These are phyloP conservation scores for Diplodia scrobiculata DNA, from an alignment of 2,329 filamentous ascomycete genomes.

Conservation along the genomic window DNA sequence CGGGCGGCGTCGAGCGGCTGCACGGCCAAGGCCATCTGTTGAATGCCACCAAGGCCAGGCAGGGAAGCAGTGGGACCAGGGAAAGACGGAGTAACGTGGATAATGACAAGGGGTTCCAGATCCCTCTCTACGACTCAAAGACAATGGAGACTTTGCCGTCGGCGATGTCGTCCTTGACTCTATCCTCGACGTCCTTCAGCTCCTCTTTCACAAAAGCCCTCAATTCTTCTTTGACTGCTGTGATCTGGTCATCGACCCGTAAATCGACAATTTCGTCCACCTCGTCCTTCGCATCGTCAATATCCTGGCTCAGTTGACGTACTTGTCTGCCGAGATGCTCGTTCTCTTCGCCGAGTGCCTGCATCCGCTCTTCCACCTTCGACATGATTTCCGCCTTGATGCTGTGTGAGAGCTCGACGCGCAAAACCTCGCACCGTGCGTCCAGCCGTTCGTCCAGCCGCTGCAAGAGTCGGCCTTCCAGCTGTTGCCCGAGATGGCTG, in stretches of 20 bases:
- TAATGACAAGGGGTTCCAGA: too few species aligned
- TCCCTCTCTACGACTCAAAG: neutral
- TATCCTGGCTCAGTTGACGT: neutral
- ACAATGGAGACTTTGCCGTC: neutral
- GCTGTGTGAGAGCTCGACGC: too few species aligned
- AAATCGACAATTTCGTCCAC: neutral
- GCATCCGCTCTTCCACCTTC: too few species aligned
- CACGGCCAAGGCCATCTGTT: too few species aligned
- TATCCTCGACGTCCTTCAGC: neutral
- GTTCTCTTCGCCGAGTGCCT: neutral
- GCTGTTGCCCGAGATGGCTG: too few species aligned
- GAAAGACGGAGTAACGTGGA: neutral
- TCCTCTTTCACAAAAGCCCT: neutral
- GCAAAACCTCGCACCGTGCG: too few species aligned
- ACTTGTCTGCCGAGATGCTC: neutral
- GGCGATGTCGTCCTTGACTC: neutral
- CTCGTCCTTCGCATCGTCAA: too few species aligned
- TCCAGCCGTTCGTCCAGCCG: too few species aligned
- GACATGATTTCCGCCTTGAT: too few species aligned
- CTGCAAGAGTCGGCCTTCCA: too few species aligned
- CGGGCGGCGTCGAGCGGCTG: too few species aligned
- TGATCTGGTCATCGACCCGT: neutral
- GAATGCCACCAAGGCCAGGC: too few species aligned
- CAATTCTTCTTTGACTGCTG: neutral
- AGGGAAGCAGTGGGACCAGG: neutral